Percentiles rank a stretch among this genome's conserved stretches.
phyloP scores from a whole-genome alignment of 768 basidiomycete species.

The Wakefieldia striispora region DNA sequence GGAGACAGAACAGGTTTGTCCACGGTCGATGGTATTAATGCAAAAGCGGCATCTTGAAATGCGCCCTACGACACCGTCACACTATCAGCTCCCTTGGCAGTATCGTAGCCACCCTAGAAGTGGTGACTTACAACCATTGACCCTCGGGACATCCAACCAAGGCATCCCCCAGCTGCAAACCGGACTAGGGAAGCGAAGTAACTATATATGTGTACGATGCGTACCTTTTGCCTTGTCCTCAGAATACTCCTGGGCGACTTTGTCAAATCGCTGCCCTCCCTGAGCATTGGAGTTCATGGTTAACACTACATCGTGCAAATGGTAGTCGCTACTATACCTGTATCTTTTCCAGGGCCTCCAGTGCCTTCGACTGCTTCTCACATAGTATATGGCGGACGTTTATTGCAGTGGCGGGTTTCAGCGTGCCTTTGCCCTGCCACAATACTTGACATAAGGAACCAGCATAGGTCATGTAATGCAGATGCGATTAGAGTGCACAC shows the following conservation, averaged over 20 bases:
- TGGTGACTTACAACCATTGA: conserved; percentile 68
- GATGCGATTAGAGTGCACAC: conserved; percentile 10
- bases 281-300: conserved; percentile 23
- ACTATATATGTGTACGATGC: background rate
- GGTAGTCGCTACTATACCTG: conserved; percentile 46
- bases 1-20: conserved; percentile 73
- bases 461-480: too few relatives aligned
- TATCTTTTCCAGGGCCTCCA: conserved; percentile 76
- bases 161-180: conserved; percentile 69
- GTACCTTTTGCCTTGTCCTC: conserved; percentile 88
- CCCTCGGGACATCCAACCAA: conserved; percentile 85
- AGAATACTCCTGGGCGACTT: conserved; percentile 86
- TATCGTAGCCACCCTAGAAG: background rate
- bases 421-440: conserved; percentile 48
- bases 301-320: background rate
- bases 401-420: conserved; percentile 78
- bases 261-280: conserved; percentile 83
- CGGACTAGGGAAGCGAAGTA: background rate
- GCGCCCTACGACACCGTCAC: conserved; percentile 41
- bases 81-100: background rate
- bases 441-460: background rate
- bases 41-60: conserved; percentile 89
- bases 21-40: conserved; percentile 71
- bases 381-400: conserved; percentile 88
- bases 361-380: conserved; percentile 81